Conservation (phyloP, 805 yeast genomes). For the Candida cerambycidarum region DNA sequence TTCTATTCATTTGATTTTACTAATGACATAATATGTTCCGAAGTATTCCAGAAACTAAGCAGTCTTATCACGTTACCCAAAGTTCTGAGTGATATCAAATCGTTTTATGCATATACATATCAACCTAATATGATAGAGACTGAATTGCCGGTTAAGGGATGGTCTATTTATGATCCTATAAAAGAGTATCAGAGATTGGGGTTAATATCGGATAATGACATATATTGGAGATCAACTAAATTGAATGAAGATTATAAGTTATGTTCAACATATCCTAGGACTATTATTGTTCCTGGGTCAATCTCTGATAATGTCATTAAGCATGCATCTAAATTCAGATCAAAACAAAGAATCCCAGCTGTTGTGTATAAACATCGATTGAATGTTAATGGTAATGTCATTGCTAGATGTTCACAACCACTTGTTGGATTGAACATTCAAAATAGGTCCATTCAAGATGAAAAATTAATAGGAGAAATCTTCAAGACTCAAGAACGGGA, state of each 20-base stretch:
- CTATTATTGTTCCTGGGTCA: constrained; percentile 66
- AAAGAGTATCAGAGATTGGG: constrained; percentile 79
- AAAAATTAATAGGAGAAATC: constrained; percentile 71
- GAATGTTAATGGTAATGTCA: constrained; percentile 64
- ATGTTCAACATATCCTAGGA: constrained; percentile 73
- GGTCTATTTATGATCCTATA: constrained; percentile 65
- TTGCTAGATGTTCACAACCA: constrained; percentile 91
- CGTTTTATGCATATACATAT: constrained; percentile 79
- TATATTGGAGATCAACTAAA: constrained; percentile 67
- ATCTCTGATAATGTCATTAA: constrained; percentile 79
- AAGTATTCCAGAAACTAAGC: constrained; percentile 71
- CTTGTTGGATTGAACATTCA: constrained; percentile 81
- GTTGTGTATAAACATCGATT: constrained; percentile 68
- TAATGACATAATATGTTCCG: constrained; percentile 57
- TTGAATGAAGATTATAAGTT: constrained; percentile 66
- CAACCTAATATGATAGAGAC: constrained; percentile 71
- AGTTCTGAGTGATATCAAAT: constrained; percentile 40
- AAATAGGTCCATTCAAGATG: constrained; percentile 88
- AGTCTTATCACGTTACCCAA: constrained; percentile 58
- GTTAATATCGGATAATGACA: constrained; percentile 27
- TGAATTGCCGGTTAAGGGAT: constrained; percentile 51
- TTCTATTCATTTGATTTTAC: constrained; percentile 74
- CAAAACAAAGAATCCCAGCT: constrained; percentile 82
- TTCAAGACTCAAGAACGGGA: constrained; percentile 56
- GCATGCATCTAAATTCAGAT: constrained; percentile 83